phyloP scores from a whole-genome alignment of 1,139 yeast genomes.

The Protomyces arabidopsidicola region DNA sequence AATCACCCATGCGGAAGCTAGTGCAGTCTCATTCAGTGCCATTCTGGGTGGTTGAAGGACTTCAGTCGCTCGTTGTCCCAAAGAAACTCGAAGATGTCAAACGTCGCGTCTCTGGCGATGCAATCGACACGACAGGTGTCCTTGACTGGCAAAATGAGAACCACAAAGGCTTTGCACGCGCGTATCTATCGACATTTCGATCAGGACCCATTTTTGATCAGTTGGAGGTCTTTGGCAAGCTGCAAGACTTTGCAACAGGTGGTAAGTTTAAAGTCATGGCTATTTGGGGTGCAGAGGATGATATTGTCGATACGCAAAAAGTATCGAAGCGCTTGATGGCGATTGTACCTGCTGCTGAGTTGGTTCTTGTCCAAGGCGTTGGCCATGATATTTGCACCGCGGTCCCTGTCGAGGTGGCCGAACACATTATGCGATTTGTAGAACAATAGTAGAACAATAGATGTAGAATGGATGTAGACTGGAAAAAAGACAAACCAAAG shows the following conservation, averaged over 20 bases:
- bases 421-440: neutral
- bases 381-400: conserved; percentile 23
- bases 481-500: no score
- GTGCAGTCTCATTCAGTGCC: conserved; percentile 8
- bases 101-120: neutral
- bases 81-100: conserved; percentile 12
- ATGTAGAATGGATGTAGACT: neutral
- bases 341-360: conserved; percentile 7
- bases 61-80: conserved; percentile 1
- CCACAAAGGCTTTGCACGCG: conserved; percentile 12
- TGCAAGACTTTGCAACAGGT: neutral
- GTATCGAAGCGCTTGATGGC: conserved; percentile 3
- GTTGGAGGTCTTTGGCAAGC: neutral
- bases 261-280: conserved; percentile 15
- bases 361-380: conserved; percentile 1
- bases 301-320: conserved; percentile 14
- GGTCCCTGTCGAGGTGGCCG: conserved; percentile 10
- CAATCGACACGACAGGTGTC: conserved; percentile 1
- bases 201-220: conserved; percentile 20
- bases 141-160: conserved; percentile 8
- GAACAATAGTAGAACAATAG: neutral
- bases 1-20: neutral
- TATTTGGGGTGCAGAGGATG: conserved; percentile 20
- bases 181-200: conserved; percentile 14
- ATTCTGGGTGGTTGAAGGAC: neutral